Conservation (phyloP, 768 basidiomycete species). For the Phlebiopsis gigantea region DNA sequence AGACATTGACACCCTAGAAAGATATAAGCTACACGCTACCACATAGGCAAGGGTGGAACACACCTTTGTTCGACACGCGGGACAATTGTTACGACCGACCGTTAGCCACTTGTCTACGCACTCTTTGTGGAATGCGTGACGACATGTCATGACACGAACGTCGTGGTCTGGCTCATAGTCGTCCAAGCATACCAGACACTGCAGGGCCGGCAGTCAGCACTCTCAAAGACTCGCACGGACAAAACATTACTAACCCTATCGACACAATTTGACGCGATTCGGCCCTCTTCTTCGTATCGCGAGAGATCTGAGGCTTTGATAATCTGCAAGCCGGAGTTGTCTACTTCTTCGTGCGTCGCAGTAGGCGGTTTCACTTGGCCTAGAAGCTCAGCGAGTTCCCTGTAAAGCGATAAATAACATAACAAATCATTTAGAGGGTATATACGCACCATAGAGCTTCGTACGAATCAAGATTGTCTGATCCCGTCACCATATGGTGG, state of each 20-base stretch:
- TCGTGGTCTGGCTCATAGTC: slow-evolving; percentile 80
- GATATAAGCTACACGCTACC: not conserved
- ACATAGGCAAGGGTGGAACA: slow-evolving; percentile 15
- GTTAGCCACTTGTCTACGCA: slow-evolving; percentile 87
- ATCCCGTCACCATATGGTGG: slow-evolving; percentile 82
- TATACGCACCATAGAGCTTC: slow-evolving; percentile 65
- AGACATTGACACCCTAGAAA: not conserved
- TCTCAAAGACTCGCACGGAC: not conserved
- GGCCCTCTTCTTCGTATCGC: slow-evolving; percentile 54
- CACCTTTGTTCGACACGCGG: slow-evolving; percentile 81
- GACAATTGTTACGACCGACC: slow-evolving; percentile 85
- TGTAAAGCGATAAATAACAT: no score
- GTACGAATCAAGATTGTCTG: slow-evolving; percentile 69
- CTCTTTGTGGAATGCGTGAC: slow-evolving; percentile 83
- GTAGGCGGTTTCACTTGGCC: slow-evolving; percentile 83
- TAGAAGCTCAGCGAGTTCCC: slow-evolving; percentile 79
- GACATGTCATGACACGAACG: slow-evolving; percentile 74
- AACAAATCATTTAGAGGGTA: no score
- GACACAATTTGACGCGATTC: slow-evolving; percentile 69
- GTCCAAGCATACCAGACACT: slow-evolving; percentile 86
- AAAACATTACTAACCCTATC: slow-evolving; percentile 56
- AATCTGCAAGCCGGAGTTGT: slow-evolving; percentile 73
- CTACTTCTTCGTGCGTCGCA: slow-evolving; percentile 79
- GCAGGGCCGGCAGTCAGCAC: not conserved
- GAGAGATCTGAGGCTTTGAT: slow-evolving; percentile 43